Evolutionary conservation across 2,329 filamentous ascomycete species (phyloP).

Genomic region (Escovopsis sp.): DNA sequence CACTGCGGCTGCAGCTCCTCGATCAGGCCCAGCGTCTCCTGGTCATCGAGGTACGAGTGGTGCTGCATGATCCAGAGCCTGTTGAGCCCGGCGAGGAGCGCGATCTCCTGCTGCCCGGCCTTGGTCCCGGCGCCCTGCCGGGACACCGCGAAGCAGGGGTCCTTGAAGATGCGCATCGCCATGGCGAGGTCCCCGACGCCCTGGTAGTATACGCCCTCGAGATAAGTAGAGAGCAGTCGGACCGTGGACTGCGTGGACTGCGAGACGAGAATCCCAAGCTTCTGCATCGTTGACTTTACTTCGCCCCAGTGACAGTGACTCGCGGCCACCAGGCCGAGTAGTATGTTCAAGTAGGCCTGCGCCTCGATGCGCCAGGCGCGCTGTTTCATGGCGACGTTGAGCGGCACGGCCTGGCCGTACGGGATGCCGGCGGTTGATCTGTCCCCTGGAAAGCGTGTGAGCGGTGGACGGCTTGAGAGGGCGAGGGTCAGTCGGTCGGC

Average conservation of each 20-base stretch:
- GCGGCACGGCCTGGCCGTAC: slow-evolving; percentile 31
- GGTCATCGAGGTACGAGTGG: slow-evolving; percentile 39
- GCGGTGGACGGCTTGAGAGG: neutral
- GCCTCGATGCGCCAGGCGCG: slow-evolving; percentile 51
- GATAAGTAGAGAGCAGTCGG: slow-evolving; percentile 47
- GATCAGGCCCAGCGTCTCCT: slow-evolving; percentile 45
- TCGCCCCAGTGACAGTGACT: slow-evolving; percentile 56
- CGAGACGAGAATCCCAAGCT: slow-evolving; percentile 31
- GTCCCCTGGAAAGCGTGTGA: slow-evolving; percentile 18
- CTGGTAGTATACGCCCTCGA: slow-evolving; percentile 63
- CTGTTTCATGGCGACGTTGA: slow-evolving; percentile 42
- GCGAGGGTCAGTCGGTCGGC: neutral
- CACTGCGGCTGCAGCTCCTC: slow-evolving; percentile 54
- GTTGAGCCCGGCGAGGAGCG: slow-evolving; percentile 53
- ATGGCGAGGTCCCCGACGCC: slow-evolving; percentile 56
- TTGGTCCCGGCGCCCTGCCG: slow-evolving; percentile 23
- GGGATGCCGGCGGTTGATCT: slow-evolving; percentile 18
- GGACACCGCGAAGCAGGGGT: slow-evolving; percentile 37
- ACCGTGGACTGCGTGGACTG: slow-evolving; percentile 27
- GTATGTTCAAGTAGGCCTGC: slow-evolving; percentile 54
- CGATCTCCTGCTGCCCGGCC: slow-evolving; percentile 46
- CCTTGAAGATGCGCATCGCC: slow-evolving; percentile 53
- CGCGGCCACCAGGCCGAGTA: slow-evolving; percentile 55
- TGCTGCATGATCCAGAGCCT: slow-evolving; percentile 59
- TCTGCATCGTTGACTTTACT: slow-evolving; percentile 42